Evolutionary conservation across 768 basidiomycete species (phyloP).

Genomic region (Rhodotorula diobovata): DNA sequence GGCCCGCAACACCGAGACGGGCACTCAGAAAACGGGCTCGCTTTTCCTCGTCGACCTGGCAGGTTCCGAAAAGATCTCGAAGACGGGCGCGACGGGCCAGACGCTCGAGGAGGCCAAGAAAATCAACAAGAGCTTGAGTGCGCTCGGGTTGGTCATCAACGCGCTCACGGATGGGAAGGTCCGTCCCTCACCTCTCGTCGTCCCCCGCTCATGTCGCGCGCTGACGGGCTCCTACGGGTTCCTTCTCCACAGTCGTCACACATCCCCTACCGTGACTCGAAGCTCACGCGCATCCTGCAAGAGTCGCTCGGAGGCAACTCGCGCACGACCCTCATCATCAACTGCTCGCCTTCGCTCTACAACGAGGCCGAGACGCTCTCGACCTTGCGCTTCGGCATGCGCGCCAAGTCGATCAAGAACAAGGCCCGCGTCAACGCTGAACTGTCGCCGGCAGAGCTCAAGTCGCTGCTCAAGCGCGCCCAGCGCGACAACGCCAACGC

Average conservation of each 20-base stretch:
- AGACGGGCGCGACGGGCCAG: slow-evolving; percentile 98
- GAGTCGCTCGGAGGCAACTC: slow-evolving; percentile 95
- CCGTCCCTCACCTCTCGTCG: slow-evolving; percentile 36
- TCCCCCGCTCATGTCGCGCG: not conserved
- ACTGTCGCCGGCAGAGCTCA: slow-evolving; percentile 91
- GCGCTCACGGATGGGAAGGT: slow-evolving; percentile 95
- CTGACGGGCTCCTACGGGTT: not conserved
- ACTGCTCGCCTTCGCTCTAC: slow-evolving; percentile 95
- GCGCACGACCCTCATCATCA: slow-evolving; percentile 95
- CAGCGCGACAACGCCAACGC: slow-evolving; percentile 76
- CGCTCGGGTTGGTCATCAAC: slow-evolving; percentile 99
- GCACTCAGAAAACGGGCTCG: slow-evolving; percentile 92
- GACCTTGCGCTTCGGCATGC: slow-evolving; percentile 97
- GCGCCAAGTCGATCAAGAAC: slow-evolving; percentile 99
- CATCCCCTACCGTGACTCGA: slow-evolving; percentile 97
- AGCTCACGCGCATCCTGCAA: slow-evolving; percentile 97
- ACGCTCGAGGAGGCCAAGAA: slow-evolving; percentile 99
- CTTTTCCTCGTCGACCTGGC: slow-evolving; percentile 96
- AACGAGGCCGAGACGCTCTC: slow-evolving; percentile 95
- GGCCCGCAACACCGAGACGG: slow-evolving; percentile 91
- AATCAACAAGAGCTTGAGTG: slow-evolving; percentile 97
- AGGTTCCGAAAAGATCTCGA: slow-evolving; percentile 98
- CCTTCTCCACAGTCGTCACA: slow-evolving; percentile 68
- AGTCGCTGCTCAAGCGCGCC: slow-evolving; percentile 81
- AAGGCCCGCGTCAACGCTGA: slow-evolving; percentile 97